phyloP scores from a whole-genome alignment of 179 eudicot genomes.

The Beta corolliflora region DNA sequence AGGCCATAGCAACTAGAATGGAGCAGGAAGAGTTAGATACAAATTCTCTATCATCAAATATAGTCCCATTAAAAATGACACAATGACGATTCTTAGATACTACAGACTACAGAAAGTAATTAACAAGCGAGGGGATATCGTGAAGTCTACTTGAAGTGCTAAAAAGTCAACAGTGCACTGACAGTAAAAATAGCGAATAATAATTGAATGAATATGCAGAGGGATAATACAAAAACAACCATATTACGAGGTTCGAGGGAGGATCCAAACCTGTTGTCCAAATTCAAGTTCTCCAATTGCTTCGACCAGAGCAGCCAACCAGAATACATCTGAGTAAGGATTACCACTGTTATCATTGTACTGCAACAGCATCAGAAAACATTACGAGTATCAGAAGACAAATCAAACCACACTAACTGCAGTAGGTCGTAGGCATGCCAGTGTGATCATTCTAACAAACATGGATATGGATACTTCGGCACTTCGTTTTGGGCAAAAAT shows the following conservation, averaged over 20 bases:
- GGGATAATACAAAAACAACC: slow-evolving; percentile 3
- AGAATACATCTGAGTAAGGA: slow-evolving; percentile 84
- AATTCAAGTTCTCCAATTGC: slow-evolving; percentile 97
- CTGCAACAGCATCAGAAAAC: slow-evolving; percentile 39
- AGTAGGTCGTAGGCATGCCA: background rate
- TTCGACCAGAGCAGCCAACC: slow-evolving; percentile 92
- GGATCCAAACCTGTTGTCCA: slow-evolving; percentile 74
- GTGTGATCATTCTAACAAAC: background rate
- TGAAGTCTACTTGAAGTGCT: too few relatives aligned
- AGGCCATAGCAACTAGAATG: too few relatives aligned
- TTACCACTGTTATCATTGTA: slow-evolving; percentile 95
- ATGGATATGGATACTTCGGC: too few relatives aligned
- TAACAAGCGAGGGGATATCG: too few relatives aligned
- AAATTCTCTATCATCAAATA: too few relatives aligned
- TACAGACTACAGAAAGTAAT: too few relatives aligned
- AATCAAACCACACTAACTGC: background rate
- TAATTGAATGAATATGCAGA: background rate
- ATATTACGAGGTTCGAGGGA: slow-evolving; percentile 9
- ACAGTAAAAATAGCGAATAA: background rate
- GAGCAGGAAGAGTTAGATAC: too few relatives aligned
- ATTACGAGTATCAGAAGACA: background rate
- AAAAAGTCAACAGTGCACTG: background rate
- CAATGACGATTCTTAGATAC: too few relatives aligned
- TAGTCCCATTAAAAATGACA: too few relatives aligned
- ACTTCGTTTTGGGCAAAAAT: too few relatives aligned